These are phyloP conservation scores for Perkinsus chesapeaki DNA, from an alignment of 169 alveolate genomes.

Conservation along the genomic window DNA sequence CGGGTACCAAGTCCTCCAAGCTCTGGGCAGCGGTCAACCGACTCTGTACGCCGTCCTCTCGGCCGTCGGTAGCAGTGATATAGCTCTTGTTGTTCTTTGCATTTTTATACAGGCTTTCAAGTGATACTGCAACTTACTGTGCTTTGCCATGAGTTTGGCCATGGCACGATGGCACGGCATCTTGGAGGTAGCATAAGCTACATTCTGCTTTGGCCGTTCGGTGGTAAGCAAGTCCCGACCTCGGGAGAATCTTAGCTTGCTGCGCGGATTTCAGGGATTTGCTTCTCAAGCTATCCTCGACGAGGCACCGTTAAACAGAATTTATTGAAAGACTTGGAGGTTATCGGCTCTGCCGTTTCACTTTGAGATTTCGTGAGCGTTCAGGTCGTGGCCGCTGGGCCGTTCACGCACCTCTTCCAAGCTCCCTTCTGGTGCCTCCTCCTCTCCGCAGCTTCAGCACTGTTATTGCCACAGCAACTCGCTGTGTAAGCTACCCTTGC, in stretches of 20 bases:
- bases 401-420: slow-evolving; percentile 12
- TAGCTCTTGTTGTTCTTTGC: neutral
- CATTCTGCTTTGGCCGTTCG: slow-evolving; percentile 14
- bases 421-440: slow-evolving; percentile 10
- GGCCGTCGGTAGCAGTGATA: neutral
- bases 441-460: neutral
- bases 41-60: neutral
- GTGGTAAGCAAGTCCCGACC: neutral
- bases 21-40: neutral
- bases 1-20: neutral
- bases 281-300: slow-evolving; percentile 5
- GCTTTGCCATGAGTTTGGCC: slow-evolving; percentile 18
- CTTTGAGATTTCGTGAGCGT: no score
- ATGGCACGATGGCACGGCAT: slow-evolving; percentile 9
- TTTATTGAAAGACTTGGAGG: neutral
- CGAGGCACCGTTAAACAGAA: neutral
- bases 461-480: neutral
- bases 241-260: neutral
- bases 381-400: slow-evolving; percentile 7
- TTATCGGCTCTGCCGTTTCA: no score
- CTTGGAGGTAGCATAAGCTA: neutral
- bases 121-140: neutral
- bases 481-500: neutral
- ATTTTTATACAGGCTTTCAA: neutral
- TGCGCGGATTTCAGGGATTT: neutral